Evolutionary conservation across 305 asterid species (phyloP).

Genomic region (Plantago coronopus): DNA sequence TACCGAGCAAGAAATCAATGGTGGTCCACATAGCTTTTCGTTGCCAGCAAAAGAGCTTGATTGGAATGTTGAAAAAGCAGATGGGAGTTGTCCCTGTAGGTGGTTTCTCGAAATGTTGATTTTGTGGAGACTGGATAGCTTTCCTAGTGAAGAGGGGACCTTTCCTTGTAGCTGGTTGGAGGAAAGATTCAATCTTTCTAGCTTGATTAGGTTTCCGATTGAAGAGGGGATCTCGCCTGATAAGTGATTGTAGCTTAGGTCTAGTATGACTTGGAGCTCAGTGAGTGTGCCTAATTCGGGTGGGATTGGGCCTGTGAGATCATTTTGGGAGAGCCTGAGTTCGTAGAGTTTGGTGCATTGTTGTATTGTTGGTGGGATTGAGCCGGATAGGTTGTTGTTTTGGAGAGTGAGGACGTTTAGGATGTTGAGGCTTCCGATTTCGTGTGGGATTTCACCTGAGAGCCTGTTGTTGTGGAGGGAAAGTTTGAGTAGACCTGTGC

Average conservation of each 20-base stretch:
- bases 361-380: slow-evolving; percentile 60
- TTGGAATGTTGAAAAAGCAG: slow-evolving; percentile 59
- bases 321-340: slow-evolving; percentile 70
- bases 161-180: slow-evolving; percentile 53
- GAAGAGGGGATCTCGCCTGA: slow-evolving; percentile 70
- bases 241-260: slow-evolving; percentile 64
- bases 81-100: slow-evolving; percentile 55
- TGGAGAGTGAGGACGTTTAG: slow-evolving; percentile 71
- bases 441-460: slow-evolving; percentile 65
- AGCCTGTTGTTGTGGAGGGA: slow-evolving; percentile 52
- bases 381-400: slow-evolving; percentile 58
- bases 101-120: slow-evolving; percentile 64
- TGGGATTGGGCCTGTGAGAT: slow-evolving; percentile 58
- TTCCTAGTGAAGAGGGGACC: slow-evolving; percentile 58
- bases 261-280: slow-evolving; percentile 71
- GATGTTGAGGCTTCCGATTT: slow-evolving; percentile 59
- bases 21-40: slow-evolving; percentile 64
- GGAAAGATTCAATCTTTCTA: slow-evolving; percentile 74
- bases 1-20: slow-evolving; percentile 47
- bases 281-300: slow-evolving; percentile 55
- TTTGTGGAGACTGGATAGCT: slow-evolving; percentile 66
- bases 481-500: slow-evolving; percentile 56
- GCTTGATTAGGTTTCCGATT: slow-evolving; percentile 58
- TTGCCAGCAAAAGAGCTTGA: slow-evolving; percentile 48
- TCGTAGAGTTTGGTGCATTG: slow-evolving; percentile 76